Percentiles rank a stretch among this genome's conserved stretches.
These are phyloP conservation scores for Solanum pennellii DNA, from an alignment of 257 asterid species.

Conservation along the genomic window DNA sequence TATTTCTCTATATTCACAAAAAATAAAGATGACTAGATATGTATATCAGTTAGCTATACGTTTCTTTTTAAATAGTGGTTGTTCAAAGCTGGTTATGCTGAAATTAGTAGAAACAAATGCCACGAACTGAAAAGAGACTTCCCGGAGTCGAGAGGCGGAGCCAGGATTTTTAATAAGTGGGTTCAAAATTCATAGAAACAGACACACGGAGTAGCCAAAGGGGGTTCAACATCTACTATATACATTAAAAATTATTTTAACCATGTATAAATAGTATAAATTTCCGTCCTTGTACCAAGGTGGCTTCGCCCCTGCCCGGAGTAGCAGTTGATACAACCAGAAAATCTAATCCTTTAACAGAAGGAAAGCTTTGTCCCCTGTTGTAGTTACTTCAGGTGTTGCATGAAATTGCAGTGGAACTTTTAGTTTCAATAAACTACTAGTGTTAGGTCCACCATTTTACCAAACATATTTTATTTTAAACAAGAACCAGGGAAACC, in stretches of 20 bases:
- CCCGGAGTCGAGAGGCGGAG: not conserved
- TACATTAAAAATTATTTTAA: no score
- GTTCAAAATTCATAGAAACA: no score
- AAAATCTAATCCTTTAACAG: constrained; percentile 6
- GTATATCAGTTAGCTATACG: not conserved
- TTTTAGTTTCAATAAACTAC: not conserved
- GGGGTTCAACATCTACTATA: no score
- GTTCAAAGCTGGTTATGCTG: not conserved
- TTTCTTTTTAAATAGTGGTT: not conserved
- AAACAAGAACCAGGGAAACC: not conserved
- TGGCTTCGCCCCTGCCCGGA: not conserved
- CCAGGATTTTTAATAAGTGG: no score
- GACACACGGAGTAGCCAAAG: no score
- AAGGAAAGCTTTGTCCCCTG: constrained; percentile 8
- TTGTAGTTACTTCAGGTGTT: constrained; percentile 1
- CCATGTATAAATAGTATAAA: no score
- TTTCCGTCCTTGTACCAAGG: no score
- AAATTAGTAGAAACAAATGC: not conserved
- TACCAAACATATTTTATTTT: not conserved
- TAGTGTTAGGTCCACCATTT: constrained; percentile 22
- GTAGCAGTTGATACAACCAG: constrained; percentile 17
- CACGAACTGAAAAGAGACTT: constrained; percentile 7
- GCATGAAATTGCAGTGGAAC: constrained; percentile 3
- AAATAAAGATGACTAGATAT: not conserved
- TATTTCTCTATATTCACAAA: not conserved